Conservation (phyloP, 345 rosid species). For the Tarenaya hassleriana region DNA sequence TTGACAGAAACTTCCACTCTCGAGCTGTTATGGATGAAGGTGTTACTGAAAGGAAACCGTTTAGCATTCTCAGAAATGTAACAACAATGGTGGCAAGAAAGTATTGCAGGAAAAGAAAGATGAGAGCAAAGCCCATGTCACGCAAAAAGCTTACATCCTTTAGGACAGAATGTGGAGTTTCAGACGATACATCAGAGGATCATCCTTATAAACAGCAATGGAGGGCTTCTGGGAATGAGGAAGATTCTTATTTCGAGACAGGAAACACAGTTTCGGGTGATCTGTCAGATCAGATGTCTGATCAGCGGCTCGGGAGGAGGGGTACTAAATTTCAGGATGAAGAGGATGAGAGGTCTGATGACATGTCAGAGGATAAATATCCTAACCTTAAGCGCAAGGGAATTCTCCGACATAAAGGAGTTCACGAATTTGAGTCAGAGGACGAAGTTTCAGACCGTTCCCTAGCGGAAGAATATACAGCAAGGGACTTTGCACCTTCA, state of each 20-base stretch:
- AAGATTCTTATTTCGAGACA: slow-evolving; percentile 33
- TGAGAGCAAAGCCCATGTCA: slow-evolving; percentile 31
- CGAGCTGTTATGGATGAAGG: slow-evolving; percentile 38
- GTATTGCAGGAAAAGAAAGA: slow-evolving; percentile 62
- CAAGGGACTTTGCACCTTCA: slow-evolving; percentile 40
- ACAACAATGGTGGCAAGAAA: slow-evolving; percentile 36
- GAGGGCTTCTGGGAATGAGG: slow-evolving; percentile 34
- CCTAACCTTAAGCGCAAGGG: slow-evolving; percentile 24
- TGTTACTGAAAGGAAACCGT: slow-evolving; percentile 35
- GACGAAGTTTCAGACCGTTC: slow-evolving; percentile 49
- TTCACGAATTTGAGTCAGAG: slow-evolving; percentile 35
- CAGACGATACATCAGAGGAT: slow-evolving; percentile 50
- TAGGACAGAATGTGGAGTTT: slow-evolving; percentile 40
- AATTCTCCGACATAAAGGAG: slow-evolving; percentile 27
- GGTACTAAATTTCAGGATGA: slow-evolving; percentile 26
- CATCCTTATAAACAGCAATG: slow-evolving; percentile 38
- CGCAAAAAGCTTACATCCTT: slow-evolving; percentile 40
- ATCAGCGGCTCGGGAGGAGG: slow-evolving; percentile 28
- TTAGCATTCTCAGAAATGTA: slow-evolving; percentile 30
- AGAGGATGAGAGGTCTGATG: slow-evolving; percentile 32
- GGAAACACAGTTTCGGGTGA: slow-evolving; percentile 38
- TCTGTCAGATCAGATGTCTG: slow-evolving; percentile 35
- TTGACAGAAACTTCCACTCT: slow-evolving; percentile 38
- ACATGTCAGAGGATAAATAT: slow-evolving; percentile 22
- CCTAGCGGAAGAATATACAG: slow-evolving; percentile 35